Percentiles rank a stretch among this genome's conserved stretches.
Evolutionary conservation across 352 stramenopile species (phyloP).

Genomic region (Aphanomyces invadans): DNA sequence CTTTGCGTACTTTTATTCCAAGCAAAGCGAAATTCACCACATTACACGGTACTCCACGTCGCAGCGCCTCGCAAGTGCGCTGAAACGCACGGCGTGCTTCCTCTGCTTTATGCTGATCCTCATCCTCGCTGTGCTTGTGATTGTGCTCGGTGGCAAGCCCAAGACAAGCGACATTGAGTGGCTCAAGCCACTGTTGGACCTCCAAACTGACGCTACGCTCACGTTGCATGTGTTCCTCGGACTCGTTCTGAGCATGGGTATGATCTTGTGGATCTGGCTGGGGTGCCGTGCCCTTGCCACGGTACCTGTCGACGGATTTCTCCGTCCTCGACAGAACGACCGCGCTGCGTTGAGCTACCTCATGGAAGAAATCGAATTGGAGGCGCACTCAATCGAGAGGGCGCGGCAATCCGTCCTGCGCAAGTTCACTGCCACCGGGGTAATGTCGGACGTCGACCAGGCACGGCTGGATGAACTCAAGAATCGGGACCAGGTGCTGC

Average conservation of each 20-base stretch:
- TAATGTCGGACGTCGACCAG: conserved; percentile 57
- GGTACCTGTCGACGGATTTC: conserved; percentile 62
- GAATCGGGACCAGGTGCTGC: conserved; percentile 53
- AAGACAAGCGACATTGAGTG: conserved; percentile 69
- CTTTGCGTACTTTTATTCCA: conserved; percentile 75
- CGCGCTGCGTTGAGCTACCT: conserved; percentile 17
- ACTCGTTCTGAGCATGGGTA: conserved; percentile 57
- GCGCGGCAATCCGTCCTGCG: conserved; percentile 16
- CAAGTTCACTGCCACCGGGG: conserved; percentile 36
- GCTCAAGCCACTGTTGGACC: conserved; percentile 69
- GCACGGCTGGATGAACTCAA: conserved; percentile 68
- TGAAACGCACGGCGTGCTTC: conserved; percentile 72
- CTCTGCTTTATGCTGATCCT: conserved; percentile 57
- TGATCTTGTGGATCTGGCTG: conserved; percentile 75
- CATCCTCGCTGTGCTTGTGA: conserved; percentile 53
- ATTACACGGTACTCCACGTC: conserved; percentile 59
- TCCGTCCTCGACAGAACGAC: conserved; percentile 26
- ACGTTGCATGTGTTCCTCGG: conserved; percentile 65
- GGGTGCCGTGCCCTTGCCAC: conserved; percentile 57
- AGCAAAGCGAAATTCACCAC: conserved; percentile 76
- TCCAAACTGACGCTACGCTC: conserved; percentile 64
- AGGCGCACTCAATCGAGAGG: conserved; percentile 13
- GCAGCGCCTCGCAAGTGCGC: conserved; percentile 46
- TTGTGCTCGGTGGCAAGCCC: conserved; percentile 71
- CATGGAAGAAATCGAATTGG: conserved; percentile 22